A percentile compares a stretch with the other conserved stretches of the same genome.
phyloP scores from a whole-genome alignment of 768 basidiomycete genomes.

The Termitomyces sp. region DNA sequence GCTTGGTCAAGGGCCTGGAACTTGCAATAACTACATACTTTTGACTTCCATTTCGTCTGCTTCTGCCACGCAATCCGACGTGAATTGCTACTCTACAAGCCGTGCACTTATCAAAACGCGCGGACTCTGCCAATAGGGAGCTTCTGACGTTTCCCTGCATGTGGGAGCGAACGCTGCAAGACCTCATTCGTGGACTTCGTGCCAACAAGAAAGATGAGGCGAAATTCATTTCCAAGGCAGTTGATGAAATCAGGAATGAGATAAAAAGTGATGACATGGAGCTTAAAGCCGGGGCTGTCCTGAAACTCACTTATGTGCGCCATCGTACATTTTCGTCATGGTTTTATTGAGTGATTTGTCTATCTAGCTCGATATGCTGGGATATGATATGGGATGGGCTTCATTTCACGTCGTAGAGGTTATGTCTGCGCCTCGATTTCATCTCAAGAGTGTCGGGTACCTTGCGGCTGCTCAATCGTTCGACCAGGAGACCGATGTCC shows the following conservation, averaged over 20 bases:
- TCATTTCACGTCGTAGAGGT: constrained; percentile 97
- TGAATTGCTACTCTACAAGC: neutral
- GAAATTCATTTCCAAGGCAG: constrained; percentile 87
- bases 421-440: constrained; percentile 90
- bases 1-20: neutral
- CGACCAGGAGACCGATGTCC: constrained; percentile 90
- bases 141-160: constrained; percentile 35
- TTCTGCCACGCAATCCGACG: neutral
- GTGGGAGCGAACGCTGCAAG: constrained; percentile 97
- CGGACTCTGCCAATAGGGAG: neutral
- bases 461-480: constrained; percentile 92
- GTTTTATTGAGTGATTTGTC: constrained; percentile 9
- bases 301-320: constrained; percentile 96
- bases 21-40: no score
- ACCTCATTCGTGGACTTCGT: constrained; percentile 91
- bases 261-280: constrained; percentile 95
- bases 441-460: constrained; percentile 95
- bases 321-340: neutral
- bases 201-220: constrained; percentile 93
- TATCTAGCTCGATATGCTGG: constrained; percentile 93
- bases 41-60: neutral
- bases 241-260: constrained; percentile 92
- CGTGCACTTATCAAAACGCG: neutral
- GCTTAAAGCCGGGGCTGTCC: constrained; percentile 89
- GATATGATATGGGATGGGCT: constrained; percentile 92